phyloP scores from a whole-genome alignment of 1,284 basidiomycete genomes.

The Melampsora larici-populina region DNA sequence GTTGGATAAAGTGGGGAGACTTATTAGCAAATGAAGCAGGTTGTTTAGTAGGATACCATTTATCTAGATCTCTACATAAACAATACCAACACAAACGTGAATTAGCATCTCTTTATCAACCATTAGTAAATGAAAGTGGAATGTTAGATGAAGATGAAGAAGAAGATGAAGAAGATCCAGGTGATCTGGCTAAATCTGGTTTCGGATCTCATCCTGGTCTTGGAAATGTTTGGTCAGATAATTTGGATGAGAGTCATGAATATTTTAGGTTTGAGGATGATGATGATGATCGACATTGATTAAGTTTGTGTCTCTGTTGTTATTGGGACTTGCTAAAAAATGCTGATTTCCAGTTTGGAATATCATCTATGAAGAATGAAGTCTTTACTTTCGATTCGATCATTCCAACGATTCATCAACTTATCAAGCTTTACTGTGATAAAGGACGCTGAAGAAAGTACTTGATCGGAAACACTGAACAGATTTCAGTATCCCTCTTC shows the following conservation, averaged over 20 bases:
- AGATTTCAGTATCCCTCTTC: too few species aligned
- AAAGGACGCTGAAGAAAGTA: too few species aligned
- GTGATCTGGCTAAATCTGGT: neutral
- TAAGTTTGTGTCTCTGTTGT: too few species aligned
- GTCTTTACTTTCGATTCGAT: too few species aligned
- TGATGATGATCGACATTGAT: neutral
- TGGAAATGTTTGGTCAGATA: conserved; percentile 40
- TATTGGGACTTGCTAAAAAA: too few species aligned
- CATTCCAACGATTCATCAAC: too few species aligned
- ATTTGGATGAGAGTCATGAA: conserved; percentile 27
- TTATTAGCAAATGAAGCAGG: conserved; percentile 36
- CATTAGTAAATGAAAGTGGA: neutral
- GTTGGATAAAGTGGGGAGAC: conserved; percentile 26
- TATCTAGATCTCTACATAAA: conserved; percentile 21
- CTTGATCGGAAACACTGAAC: too few species aligned
- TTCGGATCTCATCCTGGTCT: conserved; percentile 21
- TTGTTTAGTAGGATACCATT: conserved; percentile 35
- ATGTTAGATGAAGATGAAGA: conserved; percentile 2
- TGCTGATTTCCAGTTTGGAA: too few species aligned
- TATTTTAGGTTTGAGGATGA: conserved; percentile 36
- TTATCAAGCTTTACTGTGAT: too few species aligned
- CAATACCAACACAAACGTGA: conserved; percentile 22
- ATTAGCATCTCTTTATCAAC: conserved; percentile 35
- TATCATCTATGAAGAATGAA: too few species aligned
- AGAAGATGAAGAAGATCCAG: conserved; percentile 27